Percentiles rank a stretch among this genome's conserved stretches.
Conservation (phyloP, 1,139 yeast species). For the Suhomyces maxii region DNA sequence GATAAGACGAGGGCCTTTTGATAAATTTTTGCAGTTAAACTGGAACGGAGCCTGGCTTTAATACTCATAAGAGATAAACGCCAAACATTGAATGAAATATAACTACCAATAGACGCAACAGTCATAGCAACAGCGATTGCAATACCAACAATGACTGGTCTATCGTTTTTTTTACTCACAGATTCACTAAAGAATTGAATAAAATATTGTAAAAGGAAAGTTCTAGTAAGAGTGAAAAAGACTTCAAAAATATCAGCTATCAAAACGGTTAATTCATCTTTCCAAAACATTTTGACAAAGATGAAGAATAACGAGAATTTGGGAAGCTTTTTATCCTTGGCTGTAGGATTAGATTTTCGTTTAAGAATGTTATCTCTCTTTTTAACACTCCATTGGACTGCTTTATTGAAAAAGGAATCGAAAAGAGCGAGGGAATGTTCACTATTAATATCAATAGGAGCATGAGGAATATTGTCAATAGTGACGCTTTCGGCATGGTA, state of each 20-base stretch:
- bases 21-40: constrained; percentile 33
- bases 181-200: constrained; percentile 28
- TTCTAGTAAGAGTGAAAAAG: constrained; percentile 24
- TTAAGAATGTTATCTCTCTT: constrained; percentile 12
- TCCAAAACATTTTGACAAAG: constrained; percentile 19
- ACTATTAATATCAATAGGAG: constrained; percentile 21
- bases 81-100: constrained; percentile 28
- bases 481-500: constrained; percentile 22
- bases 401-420: constrained; percentile 21
- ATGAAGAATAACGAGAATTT: constrained; percentile 17
- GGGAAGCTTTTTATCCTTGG: constrained; percentile 15
- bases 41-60: constrained; percentile 21
- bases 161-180: constrained; percentile 10
- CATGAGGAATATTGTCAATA: constrained; percentile 25
- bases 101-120: constrained; percentile 24
- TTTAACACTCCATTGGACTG: constrained; percentile 18
- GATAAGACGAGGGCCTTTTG: constrained; percentile 37
- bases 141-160: constrained; percentile 31
- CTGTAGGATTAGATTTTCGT: constrained; percentile 14
- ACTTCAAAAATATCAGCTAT: constrained; percentile 24
- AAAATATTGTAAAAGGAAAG: constrained; percentile 34
- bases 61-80: constrained; percentile 20
- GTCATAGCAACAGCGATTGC: constrained; percentile 31
- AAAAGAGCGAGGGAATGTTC: constrained; percentile 22
- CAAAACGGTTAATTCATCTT: constrained; percentile 11